Evolutionary conservation across 2,329 filamentous ascomycete genomes (phyloP).

Genomic region (Colletotrichum melonis): DNA sequence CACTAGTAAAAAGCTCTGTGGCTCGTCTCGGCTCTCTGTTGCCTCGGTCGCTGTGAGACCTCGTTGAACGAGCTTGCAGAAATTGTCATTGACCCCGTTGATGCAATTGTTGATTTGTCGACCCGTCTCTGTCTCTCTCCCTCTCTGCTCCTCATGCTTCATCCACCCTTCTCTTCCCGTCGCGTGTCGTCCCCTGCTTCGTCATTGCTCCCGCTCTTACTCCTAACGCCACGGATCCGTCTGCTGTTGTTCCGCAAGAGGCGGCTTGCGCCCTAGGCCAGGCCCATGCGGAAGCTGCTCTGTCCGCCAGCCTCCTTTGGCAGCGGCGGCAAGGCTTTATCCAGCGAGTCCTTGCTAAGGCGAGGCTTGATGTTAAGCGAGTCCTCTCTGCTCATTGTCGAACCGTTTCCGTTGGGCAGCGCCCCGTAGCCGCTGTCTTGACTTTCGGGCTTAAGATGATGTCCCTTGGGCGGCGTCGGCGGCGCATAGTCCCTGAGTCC

Average conservation of each 20-base stretch:
- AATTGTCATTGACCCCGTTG: constrained; percentile 33
- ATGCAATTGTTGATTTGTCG: constrained; percentile 31
- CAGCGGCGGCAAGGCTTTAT: constrained; percentile 70
- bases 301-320: constrained; percentile 47
- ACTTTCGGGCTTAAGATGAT: constrained; percentile 57
- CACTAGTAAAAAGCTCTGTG: constrained; percentile 36
- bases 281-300: constrained; percentile 23
- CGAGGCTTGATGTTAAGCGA: constrained; percentile 48
- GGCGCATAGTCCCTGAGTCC: constrained; percentile 43
- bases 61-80: constrained; percentile 31
- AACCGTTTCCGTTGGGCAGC: constrained; percentile 43
- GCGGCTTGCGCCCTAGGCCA: constrained; percentile 26
- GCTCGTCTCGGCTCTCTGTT: constrained; percentile 35
- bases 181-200: neutral
- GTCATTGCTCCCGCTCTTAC: neutral
- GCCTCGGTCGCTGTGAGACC: constrained; percentile 34
- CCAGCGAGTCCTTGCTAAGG: constrained; percentile 67
- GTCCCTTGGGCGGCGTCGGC: constrained; percentile 60
- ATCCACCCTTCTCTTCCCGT: neutral
- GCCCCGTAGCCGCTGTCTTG: constrained; percentile 60
- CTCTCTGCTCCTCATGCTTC: constrained; percentile 7
- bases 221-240: constrained; percentile 10
- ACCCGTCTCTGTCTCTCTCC: neutral
- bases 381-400: constrained; percentile 43
- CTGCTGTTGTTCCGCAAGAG: neutral